These are phyloP conservation scores for Ceratobasidium sp. DNA, from an alignment of 1,284 basidiomycete genomes.

Conservation along the genomic window DNA sequence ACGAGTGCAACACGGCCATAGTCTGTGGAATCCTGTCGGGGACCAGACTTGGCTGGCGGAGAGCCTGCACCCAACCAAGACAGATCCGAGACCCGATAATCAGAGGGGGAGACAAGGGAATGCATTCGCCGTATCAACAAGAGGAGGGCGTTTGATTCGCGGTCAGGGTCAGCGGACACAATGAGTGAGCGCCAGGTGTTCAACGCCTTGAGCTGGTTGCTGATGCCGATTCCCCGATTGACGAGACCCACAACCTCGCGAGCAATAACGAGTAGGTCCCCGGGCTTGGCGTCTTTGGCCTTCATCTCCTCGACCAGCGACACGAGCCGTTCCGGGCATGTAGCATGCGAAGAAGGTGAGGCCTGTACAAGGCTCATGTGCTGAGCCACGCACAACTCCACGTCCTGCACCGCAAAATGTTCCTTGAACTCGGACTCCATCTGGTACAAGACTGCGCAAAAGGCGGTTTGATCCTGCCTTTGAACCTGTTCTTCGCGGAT, in stretches of 20 bases:
- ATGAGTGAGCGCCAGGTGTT: background rate
- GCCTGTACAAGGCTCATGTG: conserved; percentile 5
- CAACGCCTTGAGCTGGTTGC: conserved; percentile 15
- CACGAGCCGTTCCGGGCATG: conserved; percentile 5
- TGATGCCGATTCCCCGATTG: conserved; percentile 15
- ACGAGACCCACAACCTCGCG: background rate
- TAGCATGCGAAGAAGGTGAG: background rate
- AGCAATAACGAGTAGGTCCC: background rate
- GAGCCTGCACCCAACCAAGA: background rate
- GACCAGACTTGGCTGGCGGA: background rate
- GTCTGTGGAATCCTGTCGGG: background rate
- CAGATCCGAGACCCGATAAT: background rate
- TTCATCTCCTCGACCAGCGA: background rate
- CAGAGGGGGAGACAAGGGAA: background rate
- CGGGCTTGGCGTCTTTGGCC: background rate
- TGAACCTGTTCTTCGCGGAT: background rate
- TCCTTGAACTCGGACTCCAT: conserved; percentile 19
- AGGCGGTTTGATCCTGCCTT: background rate
- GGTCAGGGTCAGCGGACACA: background rate
- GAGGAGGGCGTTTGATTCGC: background rate
- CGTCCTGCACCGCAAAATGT: background rate
- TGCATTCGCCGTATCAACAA: background rate
- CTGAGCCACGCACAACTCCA: conserved; percentile 4
- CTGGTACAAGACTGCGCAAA: conserved; percentile 1
- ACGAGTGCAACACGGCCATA: background rate